Percentiles rank a stretch among this genome's conserved stretches.
Evolutionary conservation across 768 basidiomycete genomes (phyloP).

Genomic region (Rhizopogon rudus): DNA sequence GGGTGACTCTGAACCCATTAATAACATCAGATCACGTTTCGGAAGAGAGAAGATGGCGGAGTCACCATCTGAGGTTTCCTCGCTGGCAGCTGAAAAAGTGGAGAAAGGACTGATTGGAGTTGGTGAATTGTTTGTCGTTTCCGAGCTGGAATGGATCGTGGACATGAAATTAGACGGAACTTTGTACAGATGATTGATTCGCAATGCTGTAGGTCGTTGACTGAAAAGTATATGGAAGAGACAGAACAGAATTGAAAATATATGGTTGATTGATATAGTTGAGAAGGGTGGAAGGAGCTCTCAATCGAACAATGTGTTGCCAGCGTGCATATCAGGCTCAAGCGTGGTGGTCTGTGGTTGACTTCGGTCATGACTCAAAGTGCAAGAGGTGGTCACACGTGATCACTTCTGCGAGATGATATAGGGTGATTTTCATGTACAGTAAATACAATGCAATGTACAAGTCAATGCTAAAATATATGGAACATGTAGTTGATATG

Average conservation of each 20-base stretch:
- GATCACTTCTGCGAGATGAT: no score
- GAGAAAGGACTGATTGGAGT: slow-evolving; percentile 35
- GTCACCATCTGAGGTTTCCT: slow-evolving; percentile 49
- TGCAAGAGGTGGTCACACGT: no score
- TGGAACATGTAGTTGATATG: neutral
- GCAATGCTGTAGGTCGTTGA: neutral
- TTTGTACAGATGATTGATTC: neutral
- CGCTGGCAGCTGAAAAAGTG: slow-evolving; percentile 35
- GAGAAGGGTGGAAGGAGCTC: neutral
- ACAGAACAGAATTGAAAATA: neutral
- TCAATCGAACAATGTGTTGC: neutral
- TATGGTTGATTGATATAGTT: neutral
- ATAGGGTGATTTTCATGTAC: no score
- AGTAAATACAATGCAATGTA: no score
- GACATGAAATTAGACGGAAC: slow-evolving; percentile 4
- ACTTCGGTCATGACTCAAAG: no score
- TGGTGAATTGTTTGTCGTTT: slow-evolving; percentile 28
- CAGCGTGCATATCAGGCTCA: slow-evolving; percentile 1
- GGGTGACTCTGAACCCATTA: slow-evolving; percentile 46
- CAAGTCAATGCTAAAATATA: neutral
- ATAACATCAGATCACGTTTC: neutral
- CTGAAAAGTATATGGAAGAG: neutral
- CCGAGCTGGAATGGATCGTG: slow-evolving; percentile 32
- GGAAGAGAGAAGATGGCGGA: neutral
- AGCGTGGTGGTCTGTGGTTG: neutral